phyloP scores from a whole-genome alignment of 2,329 filamentous ascomycete species.

The Mollisia scopiformis region DNA sequence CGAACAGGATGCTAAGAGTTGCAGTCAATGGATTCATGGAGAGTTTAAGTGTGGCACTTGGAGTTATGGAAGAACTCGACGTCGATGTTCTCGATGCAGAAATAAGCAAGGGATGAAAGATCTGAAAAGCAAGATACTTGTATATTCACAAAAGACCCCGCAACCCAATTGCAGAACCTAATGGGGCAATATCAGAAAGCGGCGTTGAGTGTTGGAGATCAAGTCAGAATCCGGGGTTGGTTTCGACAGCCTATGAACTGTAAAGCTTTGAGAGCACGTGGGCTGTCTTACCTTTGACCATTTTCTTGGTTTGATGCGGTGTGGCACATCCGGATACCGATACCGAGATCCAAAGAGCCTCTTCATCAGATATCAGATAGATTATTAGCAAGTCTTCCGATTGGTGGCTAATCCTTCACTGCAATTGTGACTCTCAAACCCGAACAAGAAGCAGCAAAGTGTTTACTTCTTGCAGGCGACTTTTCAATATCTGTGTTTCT shows the following conservation, averaged over 20 bases:
- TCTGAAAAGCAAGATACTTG: not conserved
- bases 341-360: not conserved
- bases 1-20: slow-evolving; percentile 94
- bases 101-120: slow-evolving; percentile 37
- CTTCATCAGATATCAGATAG: not conserved
- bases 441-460: too few relatives aligned
- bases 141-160: not conserved
- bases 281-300: not conserved
- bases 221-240: not conserved
- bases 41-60: slow-evolving; percentile 79
- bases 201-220: not conserved
- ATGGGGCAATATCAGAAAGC: not conserved
- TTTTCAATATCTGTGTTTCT: too few relatives aligned
- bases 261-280: not conserved
- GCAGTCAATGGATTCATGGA: slow-evolving; percentile 97
- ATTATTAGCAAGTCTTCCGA: not conserved
- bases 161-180: not conserved
- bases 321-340: not conserved
- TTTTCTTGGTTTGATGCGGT: not conserved
- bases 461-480: too few relatives aligned
- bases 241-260: not conserved
- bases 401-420: too few relatives aligned
- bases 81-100: slow-evolving; percentile 69
- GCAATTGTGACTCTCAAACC: too few relatives aligned
- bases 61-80: slow-evolving; percentile 90